These are phyloP conservation scores for Malassezia slooffiae DNA, from an alignment of 1,284 basidiomycete species.

Conservation along the genomic window DNA sequence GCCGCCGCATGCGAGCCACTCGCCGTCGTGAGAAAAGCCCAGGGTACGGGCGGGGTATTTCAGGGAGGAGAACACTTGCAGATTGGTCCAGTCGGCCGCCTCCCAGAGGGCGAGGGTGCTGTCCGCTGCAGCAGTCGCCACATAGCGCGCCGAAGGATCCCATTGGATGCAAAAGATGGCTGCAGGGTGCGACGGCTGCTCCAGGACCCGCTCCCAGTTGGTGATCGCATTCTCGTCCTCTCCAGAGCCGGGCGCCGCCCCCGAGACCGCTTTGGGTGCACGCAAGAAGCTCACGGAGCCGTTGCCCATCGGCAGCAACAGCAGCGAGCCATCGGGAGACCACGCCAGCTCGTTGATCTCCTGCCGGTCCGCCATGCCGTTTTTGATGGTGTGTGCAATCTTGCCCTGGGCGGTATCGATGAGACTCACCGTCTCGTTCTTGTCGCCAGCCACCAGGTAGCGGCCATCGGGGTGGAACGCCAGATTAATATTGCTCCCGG, in stretches of 20 bases:
- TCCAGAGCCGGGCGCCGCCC: not conserved
- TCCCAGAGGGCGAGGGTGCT: slow-evolving; percentile 30
- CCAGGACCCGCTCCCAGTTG: slow-evolving; percentile 17
- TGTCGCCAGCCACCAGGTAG: slow-evolving; percentile 34
- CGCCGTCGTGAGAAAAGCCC: slow-evolving; percentile 37
- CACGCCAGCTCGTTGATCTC: slow-evolving; percentile 36
- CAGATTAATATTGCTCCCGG: slow-evolving; percentile 36
- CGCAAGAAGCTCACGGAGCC: slow-evolving; percentile 20
- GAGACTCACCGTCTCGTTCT: slow-evolving; percentile 32
- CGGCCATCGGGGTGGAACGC: slow-evolving; percentile 29
- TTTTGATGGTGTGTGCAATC: slow-evolving; percentile 21
- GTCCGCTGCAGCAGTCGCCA: slow-evolving; percentile 30
- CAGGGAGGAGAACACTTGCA: slow-evolving; percentile 21
- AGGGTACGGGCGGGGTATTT: slow-evolving; percentile 27
- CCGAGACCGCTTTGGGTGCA: too few relatives aligned
- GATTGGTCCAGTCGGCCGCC: slow-evolving; percentile 16
- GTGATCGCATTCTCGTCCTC: slow-evolving; percentile 2
- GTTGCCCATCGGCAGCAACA: slow-evolving; percentile 30
- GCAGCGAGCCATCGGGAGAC: slow-evolving; percentile 26
- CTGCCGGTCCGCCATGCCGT: slow-evolving; percentile 5
- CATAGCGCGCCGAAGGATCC: slow-evolving; percentile 24
- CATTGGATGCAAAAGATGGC: slow-evolving; percentile 33
- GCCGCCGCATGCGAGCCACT: slow-evolving; percentile 33
- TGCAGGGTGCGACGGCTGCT: slow-evolving; percentile 23
- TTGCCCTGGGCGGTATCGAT: slow-evolving; percentile 18